Conservation (phyloP, 306 rosid genomes). For the Oxytropis ochrocephala region DNA sequence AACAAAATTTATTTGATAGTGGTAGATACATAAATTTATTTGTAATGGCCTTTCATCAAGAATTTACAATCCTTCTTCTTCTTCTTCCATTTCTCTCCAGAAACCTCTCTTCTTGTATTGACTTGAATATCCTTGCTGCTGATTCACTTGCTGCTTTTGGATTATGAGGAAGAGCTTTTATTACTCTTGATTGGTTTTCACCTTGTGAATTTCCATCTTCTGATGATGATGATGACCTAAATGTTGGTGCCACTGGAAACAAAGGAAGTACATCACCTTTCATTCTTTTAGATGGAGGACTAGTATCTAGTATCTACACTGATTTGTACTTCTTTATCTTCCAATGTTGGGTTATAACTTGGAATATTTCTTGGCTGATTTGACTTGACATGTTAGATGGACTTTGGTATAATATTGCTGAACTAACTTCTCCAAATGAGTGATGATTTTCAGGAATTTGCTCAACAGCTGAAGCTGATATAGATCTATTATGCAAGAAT, state of each 20-base stretch:
- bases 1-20: not conserved
- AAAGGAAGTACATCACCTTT: conserved; percentile 56
- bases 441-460: conserved; percentile 38
- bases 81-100: conserved; percentile 11
- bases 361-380: not conserved
- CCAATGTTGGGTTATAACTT: conserved; percentile 23
- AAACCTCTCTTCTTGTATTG: conserved; percentile 66
- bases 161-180: conserved; percentile 71
- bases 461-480: conserved; percentile 38
- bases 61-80: conserved; percentile 8
- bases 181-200: conserved; percentile 40
- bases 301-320: conserved; percentile 41
- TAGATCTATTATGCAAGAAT: conserved; percentile 25
- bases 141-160: conserved; percentile 62
- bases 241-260: conserved; percentile 55
- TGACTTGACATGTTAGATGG: conserved; percentile 51
- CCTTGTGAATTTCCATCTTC: conserved; percentile 21
- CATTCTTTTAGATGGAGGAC: conserved; percentile 44
- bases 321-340: conserved; percentile 44
- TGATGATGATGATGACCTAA: conserved; percentile 22
- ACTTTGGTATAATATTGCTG: conserved; percentile 33
- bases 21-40: not conserved
- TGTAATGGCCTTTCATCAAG: conserved; percentile 5
- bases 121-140: conserved; percentile 63
- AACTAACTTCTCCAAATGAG: conserved; percentile 29